These are phyloP conservation scores for Saksenaea oblongispora DNA, from an alignment of 371 early-diverging fungal species.

Conservation along the genomic window DNA sequence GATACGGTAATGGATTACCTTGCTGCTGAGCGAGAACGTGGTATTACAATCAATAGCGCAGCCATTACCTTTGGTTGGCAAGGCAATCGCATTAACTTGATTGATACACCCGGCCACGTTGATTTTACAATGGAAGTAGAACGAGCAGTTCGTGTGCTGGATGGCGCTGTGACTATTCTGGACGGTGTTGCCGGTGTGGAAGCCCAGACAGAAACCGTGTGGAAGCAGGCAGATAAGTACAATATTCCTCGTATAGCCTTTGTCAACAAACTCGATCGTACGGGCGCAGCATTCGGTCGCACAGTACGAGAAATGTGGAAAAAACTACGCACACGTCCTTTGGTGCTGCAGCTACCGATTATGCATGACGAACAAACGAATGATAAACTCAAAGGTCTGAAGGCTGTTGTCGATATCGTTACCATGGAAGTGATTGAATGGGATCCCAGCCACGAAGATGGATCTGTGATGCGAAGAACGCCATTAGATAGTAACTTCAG, in stretches of 20 bases:
- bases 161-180: constrained; percentile 90
- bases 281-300: constrained; percentile 73
- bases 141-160: constrained; percentile 79
- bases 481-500: constrained; percentile 12
- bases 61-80: constrained; percentile 94
- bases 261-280: constrained; percentile 95
- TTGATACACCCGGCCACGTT: constrained; percentile 97
- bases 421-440: constrained; percentile 74
- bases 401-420: constrained; percentile 79
- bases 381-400: constrained; percentile 31
- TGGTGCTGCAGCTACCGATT: constrained; percentile 78
- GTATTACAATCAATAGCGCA: constrained; percentile 95
- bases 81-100: constrained; percentile 83
- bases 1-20: constrained; percentile 95
- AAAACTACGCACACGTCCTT: constrained; percentile 67
- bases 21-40: constrained; percentile 87
- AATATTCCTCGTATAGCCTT: constrained; percentile 83
- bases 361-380: constrained; percentile 47
- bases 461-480: constrained; percentile 34
- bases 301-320: constrained; percentile 66
- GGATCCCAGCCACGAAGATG: constrained; percentile 53
- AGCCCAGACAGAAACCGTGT: constrained; percentile 95
- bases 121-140: constrained; percentile 98
- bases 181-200: constrained; percentile 97
- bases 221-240: constrained; percentile 88